phyloP scores from a whole-genome alignment of 495 filamentous ascomycete genomes.

The Trichoderma orchidacearum region DNA sequence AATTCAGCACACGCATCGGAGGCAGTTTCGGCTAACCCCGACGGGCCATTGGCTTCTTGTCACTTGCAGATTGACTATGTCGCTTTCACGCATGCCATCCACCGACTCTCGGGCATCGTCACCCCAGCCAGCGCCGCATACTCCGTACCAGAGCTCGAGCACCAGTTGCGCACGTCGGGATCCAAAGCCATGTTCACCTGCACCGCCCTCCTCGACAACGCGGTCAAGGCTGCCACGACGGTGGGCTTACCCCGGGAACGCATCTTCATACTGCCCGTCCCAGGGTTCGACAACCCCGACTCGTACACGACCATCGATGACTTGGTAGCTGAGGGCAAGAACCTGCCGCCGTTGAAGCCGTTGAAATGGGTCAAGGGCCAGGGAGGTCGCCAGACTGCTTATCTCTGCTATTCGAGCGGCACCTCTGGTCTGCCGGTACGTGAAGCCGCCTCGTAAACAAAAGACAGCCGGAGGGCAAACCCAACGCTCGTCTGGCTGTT shows the following conservation, averaged over 20 bases:
- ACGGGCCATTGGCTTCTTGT: conserved; percentile 3
- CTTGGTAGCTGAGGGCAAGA: conserved; percentile 44
- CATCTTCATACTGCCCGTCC: conserved; percentile 62
- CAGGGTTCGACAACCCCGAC: conserved; percentile 35
- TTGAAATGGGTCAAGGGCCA: conserved; percentile 55
- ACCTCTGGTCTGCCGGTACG: conserved; percentile 36
- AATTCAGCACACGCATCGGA: too few species aligned
- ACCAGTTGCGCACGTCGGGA: conserved; percentile 65
- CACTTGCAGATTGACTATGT: conserved; percentile 60
- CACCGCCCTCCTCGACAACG: conserved; percentile 52
- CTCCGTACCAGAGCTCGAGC: conserved; percentile 56
- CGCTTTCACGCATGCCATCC: conserved; percentile 60
- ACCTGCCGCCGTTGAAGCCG: conserved; percentile 40
- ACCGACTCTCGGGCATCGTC: conserved; percentile 60
- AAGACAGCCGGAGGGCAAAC: background rate
- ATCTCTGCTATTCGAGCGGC: conserved; percentile 71
- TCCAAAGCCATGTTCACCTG: conserved; percentile 74
- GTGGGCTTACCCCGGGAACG: conserved; percentile 55
- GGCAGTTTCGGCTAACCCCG: too few species aligned
- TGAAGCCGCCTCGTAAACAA: background rate
- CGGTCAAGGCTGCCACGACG: conserved; percentile 53
- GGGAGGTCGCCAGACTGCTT: conserved; percentile 54
- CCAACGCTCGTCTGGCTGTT: too few species aligned
- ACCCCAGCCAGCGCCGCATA: conserved; percentile 80
- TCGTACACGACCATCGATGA: conserved; percentile 61